Percentiles rank a stretch among this genome's conserved stretches.
These are phyloP conservation scores for Pelargonium myrrhifolium DNA, from an alignment of 441 rosid species.

Conservation along the genomic window DNA sequence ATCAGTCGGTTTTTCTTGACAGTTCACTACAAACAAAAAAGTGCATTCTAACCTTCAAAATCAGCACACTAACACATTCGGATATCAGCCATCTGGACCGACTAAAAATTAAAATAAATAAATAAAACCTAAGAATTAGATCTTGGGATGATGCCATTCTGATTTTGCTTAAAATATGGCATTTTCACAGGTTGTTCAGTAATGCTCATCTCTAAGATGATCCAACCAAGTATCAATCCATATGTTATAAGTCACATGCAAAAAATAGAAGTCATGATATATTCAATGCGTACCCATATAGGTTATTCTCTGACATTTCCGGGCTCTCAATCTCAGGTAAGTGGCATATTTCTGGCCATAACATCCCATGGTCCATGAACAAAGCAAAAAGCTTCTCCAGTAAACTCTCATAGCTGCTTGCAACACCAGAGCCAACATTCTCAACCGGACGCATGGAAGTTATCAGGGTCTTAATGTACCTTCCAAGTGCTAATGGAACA, in stretches of 20 bases:
- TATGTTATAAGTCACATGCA: background rate
- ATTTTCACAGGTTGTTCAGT: background rate
- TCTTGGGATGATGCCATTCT: background rate
- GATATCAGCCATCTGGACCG: background rate
- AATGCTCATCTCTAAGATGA: background rate
- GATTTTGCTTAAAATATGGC: background rate
- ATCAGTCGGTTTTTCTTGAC: too few species aligned
- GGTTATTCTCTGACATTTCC: slow-evolving; percentile 65
- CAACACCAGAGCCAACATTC: slow-evolving; percentile 28
- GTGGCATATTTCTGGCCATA: slow-evolving; percentile 84
- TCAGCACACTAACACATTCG: background rate
- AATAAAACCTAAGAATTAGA: background rate
- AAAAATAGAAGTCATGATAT: slow-evolving; percentile 7
- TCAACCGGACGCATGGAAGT: slow-evolving; percentile 51
- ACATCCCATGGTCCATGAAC: slow-evolving; percentile 88
- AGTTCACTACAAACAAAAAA: background rate
- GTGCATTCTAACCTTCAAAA: background rate
- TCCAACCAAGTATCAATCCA: background rate
- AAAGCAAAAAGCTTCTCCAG: slow-evolving; percentile 84
- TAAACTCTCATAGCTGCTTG: slow-evolving; percentile 43
- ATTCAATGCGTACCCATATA: slow-evolving; percentile 59
- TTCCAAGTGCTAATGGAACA: slow-evolving; percentile 83
- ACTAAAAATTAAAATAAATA: background rate
- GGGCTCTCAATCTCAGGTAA: slow-evolving; percentile 64
- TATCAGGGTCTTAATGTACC: slow-evolving; percentile 69